Conservation (phyloP, 176 grass and related monocot genomes). For the Paspalum notatum region DNA sequence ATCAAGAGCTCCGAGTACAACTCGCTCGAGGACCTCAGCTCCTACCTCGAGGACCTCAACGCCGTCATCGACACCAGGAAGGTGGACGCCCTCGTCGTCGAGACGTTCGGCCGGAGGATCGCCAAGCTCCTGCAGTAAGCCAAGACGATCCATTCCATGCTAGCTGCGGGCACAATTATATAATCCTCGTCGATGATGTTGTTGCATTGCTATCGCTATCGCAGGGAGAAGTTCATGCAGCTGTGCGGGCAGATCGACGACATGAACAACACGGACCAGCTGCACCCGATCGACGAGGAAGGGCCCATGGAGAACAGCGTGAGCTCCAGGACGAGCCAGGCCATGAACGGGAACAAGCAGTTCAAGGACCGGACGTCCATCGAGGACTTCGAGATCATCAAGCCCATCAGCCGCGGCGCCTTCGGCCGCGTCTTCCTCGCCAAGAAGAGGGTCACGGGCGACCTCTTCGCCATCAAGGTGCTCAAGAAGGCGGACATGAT, state of each 20-base stretch:
- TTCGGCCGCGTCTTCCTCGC: constrained; percentile 97
- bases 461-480: constrained; percentile 96
- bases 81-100: constrained; percentile 91
- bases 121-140: constrained; percentile 86
- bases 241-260: constrained; percentile 83
- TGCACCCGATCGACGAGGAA: constrained; percentile 69
- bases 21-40: constrained; percentile 81
- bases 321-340: constrained; percentile 57
- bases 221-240: constrained; percentile 96
- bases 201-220: too few relatives aligned
- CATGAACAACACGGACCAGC: constrained; percentile 32
- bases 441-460: constrained; percentile 89
- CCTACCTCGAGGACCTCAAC: constrained; percentile 85
- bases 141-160: not conserved
- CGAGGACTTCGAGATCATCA: constrained; percentile 99
- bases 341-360: constrained; percentile 40
- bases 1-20: constrained; percentile 64
- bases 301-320: constrained; percentile 52
- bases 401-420: constrained; percentile 86
- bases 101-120: constrained; percentile 90
- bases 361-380: constrained; percentile 92
- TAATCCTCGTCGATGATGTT: not conserved
- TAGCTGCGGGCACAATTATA: too few relatives aligned
- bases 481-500: constrained; percentile 98
- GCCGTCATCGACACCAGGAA: constrained; percentile 88